phyloP scores from a whole-genome alignment of 2,329 filamentous ascomycete genomes.

The Alternaria angustiovoidea region DNA sequence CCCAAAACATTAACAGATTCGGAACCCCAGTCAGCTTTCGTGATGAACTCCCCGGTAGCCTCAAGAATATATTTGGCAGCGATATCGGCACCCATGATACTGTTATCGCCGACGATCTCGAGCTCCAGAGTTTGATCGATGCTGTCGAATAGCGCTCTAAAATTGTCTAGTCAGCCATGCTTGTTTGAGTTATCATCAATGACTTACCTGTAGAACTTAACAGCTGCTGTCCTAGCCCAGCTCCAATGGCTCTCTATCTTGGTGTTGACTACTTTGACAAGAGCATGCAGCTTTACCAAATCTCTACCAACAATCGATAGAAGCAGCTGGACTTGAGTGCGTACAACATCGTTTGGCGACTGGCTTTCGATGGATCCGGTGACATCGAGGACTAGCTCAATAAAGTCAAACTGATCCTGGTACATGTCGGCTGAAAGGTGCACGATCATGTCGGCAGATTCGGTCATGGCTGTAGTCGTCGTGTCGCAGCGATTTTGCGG shows the following conservation, averaged over 20 bases:
- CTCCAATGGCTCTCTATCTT: background rate
- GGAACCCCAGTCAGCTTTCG: background rate
- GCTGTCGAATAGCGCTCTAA: background rate
- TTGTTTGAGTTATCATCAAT: rapidly evolving
- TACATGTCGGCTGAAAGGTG: background rate
- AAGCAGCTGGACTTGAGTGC: background rate
- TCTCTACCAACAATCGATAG: background rate
- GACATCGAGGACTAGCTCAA: background rate
- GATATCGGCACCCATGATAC: background rate
- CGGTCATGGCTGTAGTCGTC: background rate
- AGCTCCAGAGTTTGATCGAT: background rate
- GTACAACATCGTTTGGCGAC: background rate
- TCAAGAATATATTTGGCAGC: background rate
- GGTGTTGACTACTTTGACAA: background rate
- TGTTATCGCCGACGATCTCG: background rate
- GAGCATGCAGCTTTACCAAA: background rate
- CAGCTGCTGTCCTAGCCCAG: background rate
- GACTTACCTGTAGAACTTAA: slow-evolving; percentile 3
- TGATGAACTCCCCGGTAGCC: background rate
- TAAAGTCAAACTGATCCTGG: background rate
- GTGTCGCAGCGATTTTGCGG: too few relatives aligned
- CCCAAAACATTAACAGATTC: background rate
- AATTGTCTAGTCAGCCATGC: background rate
- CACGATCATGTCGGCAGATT: background rate
- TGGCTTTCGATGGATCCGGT: background rate